phyloP scores from a whole-genome alignment of 768 basidiomycete genomes.

The Termitomyces eurrhizus region DNA sequence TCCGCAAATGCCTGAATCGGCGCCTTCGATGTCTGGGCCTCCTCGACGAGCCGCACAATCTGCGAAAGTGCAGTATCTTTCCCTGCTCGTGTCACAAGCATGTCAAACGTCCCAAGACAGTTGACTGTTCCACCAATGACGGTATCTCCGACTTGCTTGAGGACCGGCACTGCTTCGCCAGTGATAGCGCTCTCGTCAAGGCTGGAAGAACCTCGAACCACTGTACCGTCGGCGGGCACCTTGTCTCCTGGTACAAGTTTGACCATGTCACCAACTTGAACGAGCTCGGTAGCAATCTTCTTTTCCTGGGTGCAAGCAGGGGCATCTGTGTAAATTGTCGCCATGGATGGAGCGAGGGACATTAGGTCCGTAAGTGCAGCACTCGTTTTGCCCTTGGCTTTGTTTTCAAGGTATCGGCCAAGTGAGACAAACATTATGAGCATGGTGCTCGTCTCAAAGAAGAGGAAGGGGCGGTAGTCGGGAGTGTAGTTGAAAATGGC shows the following conservation, averaged over 20 bases:
- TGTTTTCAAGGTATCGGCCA: conserved; percentile 93
- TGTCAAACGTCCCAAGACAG: conserved; percentile 94
- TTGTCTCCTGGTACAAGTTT: conserved; percentile 97
- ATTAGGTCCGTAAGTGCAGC: conserved; percentile 96
- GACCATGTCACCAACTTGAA: conserved; percentile 90
- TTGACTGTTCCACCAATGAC: conserved; percentile 99
- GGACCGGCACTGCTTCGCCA: conserved; percentile 86
- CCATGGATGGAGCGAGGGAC: conserved; percentile 92
- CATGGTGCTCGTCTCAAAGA: conserved; percentile 99
- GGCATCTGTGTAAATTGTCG: conserved; percentile 89
- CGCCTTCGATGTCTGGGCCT: conserved; percentile 96
- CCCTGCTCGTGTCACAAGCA: conserved; percentile 92
- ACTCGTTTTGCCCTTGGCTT: conserved; percentile 95
- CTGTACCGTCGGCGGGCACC: conserved; percentile 92
- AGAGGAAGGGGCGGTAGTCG: conserved; percentile 76
- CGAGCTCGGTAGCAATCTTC: conserved; percentile 88
- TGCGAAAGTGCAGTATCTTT: conserved; percentile 95
- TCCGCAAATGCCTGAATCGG: conserved; percentile 98
- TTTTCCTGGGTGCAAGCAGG: conserved; percentile 81
- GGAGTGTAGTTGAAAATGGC: conserved; percentile 63
- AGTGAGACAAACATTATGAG: conserved; percentile 95
- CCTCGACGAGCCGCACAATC: conserved; percentile 95
- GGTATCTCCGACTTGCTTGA: conserved; percentile 77
- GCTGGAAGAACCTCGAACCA: conserved; percentile 79
- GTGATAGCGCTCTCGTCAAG: conserved; percentile 97